phyloP scores from a whole-genome alignment of 768 basidiomycete genomes.

The Tylopilus felleus region DNA sequence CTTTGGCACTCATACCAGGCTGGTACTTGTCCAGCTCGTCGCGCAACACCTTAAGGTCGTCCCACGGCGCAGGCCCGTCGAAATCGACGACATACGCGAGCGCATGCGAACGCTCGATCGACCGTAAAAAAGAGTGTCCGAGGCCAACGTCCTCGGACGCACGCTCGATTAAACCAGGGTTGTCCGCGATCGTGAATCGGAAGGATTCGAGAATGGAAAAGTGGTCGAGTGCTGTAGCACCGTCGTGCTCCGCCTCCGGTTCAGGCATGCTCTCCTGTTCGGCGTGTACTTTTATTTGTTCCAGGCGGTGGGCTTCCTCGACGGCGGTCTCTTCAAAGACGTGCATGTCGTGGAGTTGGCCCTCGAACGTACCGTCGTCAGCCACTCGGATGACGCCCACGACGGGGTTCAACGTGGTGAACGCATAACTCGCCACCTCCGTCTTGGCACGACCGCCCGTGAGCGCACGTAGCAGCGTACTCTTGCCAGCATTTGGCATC shows the following conservation, averaged over 20 bases:
- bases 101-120: slow-evolving; percentile 88
- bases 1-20: slow-evolving; percentile 71
- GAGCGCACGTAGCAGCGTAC: slow-evolving; percentile 85
- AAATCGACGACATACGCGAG: slow-evolving; percentile 94
- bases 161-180: slow-evolving; percentile 84
- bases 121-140: slow-evolving; percentile 89
- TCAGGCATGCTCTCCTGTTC: not conserved
- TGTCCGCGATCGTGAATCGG: slow-evolving; percentile 95
- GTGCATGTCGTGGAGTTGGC: slow-evolving; percentile 44
- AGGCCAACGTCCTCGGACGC: slow-evolving; percentile 90
- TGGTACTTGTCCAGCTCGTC: slow-evolving; percentile 86
- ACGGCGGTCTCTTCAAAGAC: slow-evolving; percentile 66
- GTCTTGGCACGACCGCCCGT: slow-evolving; percentile 82
- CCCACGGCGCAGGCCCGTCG: slow-evolving; percentile 67
- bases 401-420: slow-evolving; percentile 94
- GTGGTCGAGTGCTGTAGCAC: slow-evolving; percentile 29
- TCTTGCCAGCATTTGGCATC: slow-evolving; percentile 93
- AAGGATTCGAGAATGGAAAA: slow-evolving; percentile 69
- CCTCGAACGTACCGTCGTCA: slow-evolving; percentile 74
- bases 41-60: slow-evolving; percentile 66
- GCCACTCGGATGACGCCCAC: slow-evolving; percentile 86
- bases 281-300: slow-evolving; percentile 26
- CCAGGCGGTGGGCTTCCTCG: slow-evolving; percentile 45
- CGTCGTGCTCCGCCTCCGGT: not conserved
- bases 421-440: slow-evolving; percentile 87